Evolutionary conservation across 2,329 filamentous ascomycete genomes (phyloP), one percentile per base, ranked within the genome.

Genomic region (Talaromyces atroroseus): DNA sequence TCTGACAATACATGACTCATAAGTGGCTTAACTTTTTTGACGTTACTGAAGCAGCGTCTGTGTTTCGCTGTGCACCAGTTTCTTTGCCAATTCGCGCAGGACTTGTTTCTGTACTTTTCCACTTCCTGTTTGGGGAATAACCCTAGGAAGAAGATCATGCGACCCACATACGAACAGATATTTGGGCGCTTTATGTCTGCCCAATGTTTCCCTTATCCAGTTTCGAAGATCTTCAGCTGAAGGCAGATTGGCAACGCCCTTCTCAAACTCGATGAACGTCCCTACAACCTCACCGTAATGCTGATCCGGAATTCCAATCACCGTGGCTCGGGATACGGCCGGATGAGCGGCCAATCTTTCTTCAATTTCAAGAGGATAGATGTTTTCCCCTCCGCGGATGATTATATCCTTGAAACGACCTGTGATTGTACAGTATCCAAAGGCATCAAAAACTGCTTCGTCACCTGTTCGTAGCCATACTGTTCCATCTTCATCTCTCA

Each of bases 341-440:
- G 83, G 78, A 68, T 90, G 87, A 1, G 79, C 77, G 47, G 84
- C 74, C n/a, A 90, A 77, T 2, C 86, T 80, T 68, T 89, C 86
- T 70, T 90, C 87, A 58, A 90, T 89, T 67, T 90, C 87, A 21
- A 89, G 78, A 1, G 87, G 87, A 65, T 89, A 88, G 51, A 82
- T 80, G 70, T 90, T 90, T 70, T 89, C 86, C 49, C 87, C 87
- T 54, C 86, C 87, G 64, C 87, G 77, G 59, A 90, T 90, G 57
- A 90, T 89, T 36, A 90, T 89, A 58, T 91, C 88, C 73, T 90
- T 90, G 73, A 89, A 89, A 20, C 87, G 77, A 0, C 88, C 87
- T 0, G 87, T 90, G 62, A 91, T 90, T 6, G 77, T 79, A 62
- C 86, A 89, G 66, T 88, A 89, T 0, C 86, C 87, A 8, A 83